A percentile compares a stretch with the other conserved stretches of the same genome.
Conservation (phyloP, 352 stramenopile species). For the Phytophthora syringae region DNA sequence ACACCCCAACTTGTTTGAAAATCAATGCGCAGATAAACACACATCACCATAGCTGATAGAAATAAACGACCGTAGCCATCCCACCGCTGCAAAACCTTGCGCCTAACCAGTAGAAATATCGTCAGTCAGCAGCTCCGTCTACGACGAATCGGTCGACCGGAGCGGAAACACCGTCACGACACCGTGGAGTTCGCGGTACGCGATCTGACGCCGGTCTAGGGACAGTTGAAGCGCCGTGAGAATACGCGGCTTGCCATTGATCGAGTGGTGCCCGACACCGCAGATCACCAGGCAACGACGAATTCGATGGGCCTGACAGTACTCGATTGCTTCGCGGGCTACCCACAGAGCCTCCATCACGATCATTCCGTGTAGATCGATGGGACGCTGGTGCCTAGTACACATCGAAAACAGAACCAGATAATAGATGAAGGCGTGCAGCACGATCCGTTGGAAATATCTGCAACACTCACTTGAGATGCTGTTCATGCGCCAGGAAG, state of each 20-base stretch:
- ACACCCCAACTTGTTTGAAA: constrained; percentile 25
- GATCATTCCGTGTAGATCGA: constrained; percentile 74
- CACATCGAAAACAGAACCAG: constrained; percentile 25
- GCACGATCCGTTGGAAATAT: constrained; percentile 15
- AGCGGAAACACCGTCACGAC: constrained; percentile 71
- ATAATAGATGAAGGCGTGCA: constrained; percentile 17
- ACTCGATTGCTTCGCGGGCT: constrained; percentile 59
- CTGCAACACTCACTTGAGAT: constrained; percentile 51
- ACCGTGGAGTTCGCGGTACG: constrained; percentile 59
- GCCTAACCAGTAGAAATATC: constrained; percentile 17
- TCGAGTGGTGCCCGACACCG: constrained; percentile 71
- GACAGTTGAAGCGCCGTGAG: constrained; percentile 66
- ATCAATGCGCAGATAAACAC: constrained; percentile 8
- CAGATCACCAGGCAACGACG: constrained; percentile 69
- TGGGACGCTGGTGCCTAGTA: constrained; percentile 46
- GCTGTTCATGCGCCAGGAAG: constrained; percentile 52
- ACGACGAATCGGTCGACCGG: constrained; percentile 41
- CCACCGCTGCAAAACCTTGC: neutral
- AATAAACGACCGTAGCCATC: constrained; percentile 3
- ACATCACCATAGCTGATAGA: constrained; percentile 21
- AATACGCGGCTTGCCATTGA: constrained; percentile 68
- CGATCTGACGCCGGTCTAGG: constrained; percentile 64
- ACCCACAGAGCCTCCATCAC: constrained; percentile 74
- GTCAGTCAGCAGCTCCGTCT: constrained; percentile 6
- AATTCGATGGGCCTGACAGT: constrained; percentile 65